These are phyloP conservation scores for Hebeloma cylindrosporum DNA, from an alignment of 768 basidiomycete genomes.

Conservation along the genomic window DNA sequence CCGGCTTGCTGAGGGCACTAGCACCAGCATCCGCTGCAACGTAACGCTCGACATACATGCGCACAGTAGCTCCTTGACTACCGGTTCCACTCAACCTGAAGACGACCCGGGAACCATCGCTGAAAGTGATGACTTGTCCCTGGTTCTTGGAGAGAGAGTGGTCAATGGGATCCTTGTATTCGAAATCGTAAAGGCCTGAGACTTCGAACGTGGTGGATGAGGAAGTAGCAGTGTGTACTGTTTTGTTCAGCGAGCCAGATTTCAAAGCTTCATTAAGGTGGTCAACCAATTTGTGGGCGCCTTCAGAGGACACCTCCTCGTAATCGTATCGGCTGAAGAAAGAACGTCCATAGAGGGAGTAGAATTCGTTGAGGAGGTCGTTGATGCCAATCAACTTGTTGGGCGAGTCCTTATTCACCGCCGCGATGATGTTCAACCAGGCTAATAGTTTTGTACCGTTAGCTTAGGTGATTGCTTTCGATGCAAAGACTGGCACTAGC, in stretches of 20 bases:
- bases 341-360: conserved; percentile 89
- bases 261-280: conserved; percentile 73
- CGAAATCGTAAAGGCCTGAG: conserved; percentile 78
- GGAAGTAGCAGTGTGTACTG: conserved; percentile 63
- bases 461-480: no score
- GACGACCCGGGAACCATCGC: conserved; percentile 90
- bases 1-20: conserved; percentile 67
- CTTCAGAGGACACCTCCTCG: conserved; percentile 92
- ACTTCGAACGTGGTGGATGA: conserved; percentile 76
- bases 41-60: conserved; percentile 95
- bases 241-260: conserved; percentile 65
- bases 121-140: conserved; percentile 90
- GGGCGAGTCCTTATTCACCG: conserved; percentile 75
- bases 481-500: background rate
- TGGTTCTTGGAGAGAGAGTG: conserved; percentile 91
- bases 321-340: conserved; percentile 99
- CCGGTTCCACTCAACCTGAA: conserved; percentile 97
- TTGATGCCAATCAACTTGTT: conserved; percentile 86
- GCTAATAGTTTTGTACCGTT: no score
- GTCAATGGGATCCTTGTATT: conserved; percentile 99
- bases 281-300: conserved; percentile 82
- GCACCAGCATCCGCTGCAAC: conserved; percentile 68
- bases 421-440: conserved; percentile 96
- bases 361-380: conserved; percentile 85
- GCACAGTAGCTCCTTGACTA: conserved; percentile 92